Conservation (phyloP, 106 monocot genomes). For the Vanilla planifolia region DNA sequence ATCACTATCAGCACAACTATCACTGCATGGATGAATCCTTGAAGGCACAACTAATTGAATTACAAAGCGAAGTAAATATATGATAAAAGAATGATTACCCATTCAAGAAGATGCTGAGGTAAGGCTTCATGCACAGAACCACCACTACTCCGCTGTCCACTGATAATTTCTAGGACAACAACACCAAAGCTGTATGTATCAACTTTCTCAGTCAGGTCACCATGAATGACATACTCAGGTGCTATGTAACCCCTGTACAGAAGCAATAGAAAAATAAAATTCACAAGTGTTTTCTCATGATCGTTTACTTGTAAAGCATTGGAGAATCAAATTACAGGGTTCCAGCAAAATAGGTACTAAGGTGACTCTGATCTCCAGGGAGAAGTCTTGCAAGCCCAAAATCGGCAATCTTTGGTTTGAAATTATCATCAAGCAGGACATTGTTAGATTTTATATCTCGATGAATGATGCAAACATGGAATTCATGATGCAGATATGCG, state of each 20-base stretch:
- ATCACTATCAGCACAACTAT: too few species aligned
- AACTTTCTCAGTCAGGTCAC: conserved; percentile 53
- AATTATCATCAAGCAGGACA: conserved; percentile 51
- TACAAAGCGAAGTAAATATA: too few species aligned
- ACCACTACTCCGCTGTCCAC: conserved; percentile 45
- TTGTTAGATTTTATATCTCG: conserved; percentile 69
- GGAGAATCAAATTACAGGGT: conserved; percentile 33
- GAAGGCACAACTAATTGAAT: too few species aligned
- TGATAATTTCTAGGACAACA: conserved; percentile 58
- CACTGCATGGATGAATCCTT: too few species aligned
- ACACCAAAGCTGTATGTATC: conserved; percentile 65
- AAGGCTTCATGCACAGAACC: conserved; percentile 32
- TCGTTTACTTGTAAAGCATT: neutral
- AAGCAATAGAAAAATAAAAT: neutral
- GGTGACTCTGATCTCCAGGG: conserved; percentile 54
- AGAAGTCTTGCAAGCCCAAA: conserved; percentile 67
- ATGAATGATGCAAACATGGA: conserved; percentile 63
- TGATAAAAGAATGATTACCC: conserved; percentile 35
- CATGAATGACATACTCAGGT: conserved; percentile 69
- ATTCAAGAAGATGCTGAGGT: conserved; percentile 63
- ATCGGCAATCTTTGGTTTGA: conserved; percentile 57
- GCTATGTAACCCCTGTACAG: conserved; percentile 54
- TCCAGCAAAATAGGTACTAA: conserved; percentile 61
- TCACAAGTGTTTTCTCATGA: neutral
- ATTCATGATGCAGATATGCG: conserved; percentile 60